Evolutionary conservation across 345 rosid species (phyloP).

Genomic region (sweet orange (Citrus sinensis)): DNA sequence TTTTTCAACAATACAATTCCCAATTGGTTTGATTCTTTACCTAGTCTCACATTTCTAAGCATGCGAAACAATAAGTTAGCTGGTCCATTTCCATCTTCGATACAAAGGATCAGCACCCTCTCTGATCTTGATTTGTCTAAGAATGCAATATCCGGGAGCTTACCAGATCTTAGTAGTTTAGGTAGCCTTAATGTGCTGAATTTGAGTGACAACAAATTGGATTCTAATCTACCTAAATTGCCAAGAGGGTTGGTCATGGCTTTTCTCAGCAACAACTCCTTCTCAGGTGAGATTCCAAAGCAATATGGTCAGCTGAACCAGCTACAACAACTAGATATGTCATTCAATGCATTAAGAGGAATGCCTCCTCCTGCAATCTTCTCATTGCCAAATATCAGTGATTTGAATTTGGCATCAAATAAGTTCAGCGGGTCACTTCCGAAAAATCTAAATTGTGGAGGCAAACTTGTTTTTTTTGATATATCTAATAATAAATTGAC

Average conservation of each 20-base stretch:
- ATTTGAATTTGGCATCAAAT: constrained; percentile 55
- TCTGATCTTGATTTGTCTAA: constrained; percentile 29
- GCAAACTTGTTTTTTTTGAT: constrained; percentile 51
- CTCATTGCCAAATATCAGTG: constrained; percentile 48
- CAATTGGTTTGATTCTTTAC: constrained; percentile 44
- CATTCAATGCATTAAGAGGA: constrained; percentile 39
- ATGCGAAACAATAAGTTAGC: constrained; percentile 44
- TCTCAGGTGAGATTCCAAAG: constrained; percentile 39
- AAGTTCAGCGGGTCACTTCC: constrained; percentile 53
- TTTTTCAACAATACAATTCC: constrained; percentile 65
- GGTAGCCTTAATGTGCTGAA: constrained; percentile 30
- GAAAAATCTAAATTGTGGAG: constrained; percentile 43
- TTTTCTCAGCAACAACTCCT: constrained; percentile 38
- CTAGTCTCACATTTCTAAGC: constrained; percentile 48
- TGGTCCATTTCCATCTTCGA: constrained; percentile 42
- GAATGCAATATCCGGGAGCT: constrained; percentile 41
- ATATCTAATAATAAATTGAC: constrained; percentile 56
- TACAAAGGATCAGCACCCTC: constrained; percentile 20
- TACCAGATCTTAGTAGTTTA: constrained; percentile 36
- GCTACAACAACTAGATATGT: constrained; percentile 41
- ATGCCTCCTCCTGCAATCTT: constrained; percentile 41
- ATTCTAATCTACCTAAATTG: constrained; percentile 33
- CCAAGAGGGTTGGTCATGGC: constrained; percentile 42
- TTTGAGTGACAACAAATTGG: constrained; percentile 41
- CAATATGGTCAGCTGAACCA: constrained; percentile 31